phyloP scores from a whole-genome alignment of 352 stramenopile genomes.

The Phytophthora agathidicida region DNA sequence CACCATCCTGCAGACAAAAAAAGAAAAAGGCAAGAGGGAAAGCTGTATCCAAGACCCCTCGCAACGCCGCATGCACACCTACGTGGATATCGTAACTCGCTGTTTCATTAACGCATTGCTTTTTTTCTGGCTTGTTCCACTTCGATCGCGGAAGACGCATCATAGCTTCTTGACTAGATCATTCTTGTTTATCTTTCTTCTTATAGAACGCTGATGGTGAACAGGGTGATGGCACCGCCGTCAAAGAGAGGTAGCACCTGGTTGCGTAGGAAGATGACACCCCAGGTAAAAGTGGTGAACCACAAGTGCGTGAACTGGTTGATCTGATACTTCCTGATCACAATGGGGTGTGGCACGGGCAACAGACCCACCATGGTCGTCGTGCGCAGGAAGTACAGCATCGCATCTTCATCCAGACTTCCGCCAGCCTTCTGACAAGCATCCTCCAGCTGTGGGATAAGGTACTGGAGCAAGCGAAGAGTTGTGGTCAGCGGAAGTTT shows the following conservation, averaged over 20 bases:
- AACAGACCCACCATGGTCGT: slow-evolving; percentile 99
- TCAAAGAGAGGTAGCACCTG: slow-evolving; percentile 97
- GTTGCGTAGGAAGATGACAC: slow-evolving; percentile 98
- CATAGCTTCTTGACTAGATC: slow-evolving; percentile 12
- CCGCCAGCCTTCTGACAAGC: slow-evolving; percentile 80
- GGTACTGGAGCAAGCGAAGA: slow-evolving; percentile 93
- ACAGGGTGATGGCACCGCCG: slow-evolving; percentile 95
- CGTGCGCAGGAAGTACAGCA: slow-evolving; percentile 96
- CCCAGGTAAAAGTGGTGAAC: slow-evolving; percentile 99
- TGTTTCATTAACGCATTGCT: slow-evolving; percentile 34
- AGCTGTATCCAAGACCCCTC: slow-evolving; percentile 36
- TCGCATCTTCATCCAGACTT: slow-evolving; percentile 94
- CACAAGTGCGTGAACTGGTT: slow-evolving; percentile 99
- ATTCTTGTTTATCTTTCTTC: slow-evolving; percentile 34
- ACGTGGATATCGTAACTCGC: slow-evolving; percentile 31
- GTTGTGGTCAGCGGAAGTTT: slow-evolving; percentile 96
- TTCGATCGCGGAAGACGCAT: slow-evolving; percentile 17
- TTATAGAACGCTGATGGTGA: slow-evolving; percentile 91
- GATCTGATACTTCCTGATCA: slow-evolving; percentile 99
- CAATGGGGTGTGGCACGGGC: slow-evolving; percentile 97
- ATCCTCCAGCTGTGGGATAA: slow-evolving; percentile 90
- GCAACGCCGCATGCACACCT: slow-evolving; percentile 5
- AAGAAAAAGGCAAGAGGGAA: slow-evolving; percentile 14
- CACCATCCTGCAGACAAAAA: slow-evolving; percentile 14
- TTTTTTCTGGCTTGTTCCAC: slow-evolving; percentile 15